phyloP scores from a whole-genome alignment of 2,329 filamentous ascomycete species.

The Aspergillus latus region DNA sequence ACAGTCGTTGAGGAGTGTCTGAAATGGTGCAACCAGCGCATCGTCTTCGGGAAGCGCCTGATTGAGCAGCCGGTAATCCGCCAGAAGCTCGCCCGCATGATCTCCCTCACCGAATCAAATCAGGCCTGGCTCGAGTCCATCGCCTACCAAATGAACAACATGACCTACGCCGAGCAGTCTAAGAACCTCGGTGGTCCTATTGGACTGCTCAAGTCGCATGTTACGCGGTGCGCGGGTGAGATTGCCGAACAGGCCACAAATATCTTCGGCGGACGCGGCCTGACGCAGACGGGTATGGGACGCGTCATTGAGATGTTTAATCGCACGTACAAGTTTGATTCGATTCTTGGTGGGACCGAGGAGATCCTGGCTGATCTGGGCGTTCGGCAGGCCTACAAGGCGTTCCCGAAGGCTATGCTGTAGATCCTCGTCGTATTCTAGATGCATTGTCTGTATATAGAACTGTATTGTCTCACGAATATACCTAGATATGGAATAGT shows the following conservation, averaged over 20 bases:
- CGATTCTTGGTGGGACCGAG: conserved; percentile 76
- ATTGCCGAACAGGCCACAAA: conserved; percentile 81
- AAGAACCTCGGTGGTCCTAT: conserved; percentile 77
- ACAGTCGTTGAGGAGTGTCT: conserved; percentile 77
- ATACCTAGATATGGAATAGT: too few relatives aligned
- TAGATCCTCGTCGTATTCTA: conserved; percentile 34
- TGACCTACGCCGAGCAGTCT: conserved; percentile 75
- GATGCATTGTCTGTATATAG: too few relatives aligned
- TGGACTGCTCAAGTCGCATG: conserved; percentile 75
- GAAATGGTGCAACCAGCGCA: conserved; percentile 84
- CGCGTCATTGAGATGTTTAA: conserved; percentile 80
- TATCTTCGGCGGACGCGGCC: conserved; percentile 78
- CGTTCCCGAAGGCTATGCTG: conserved; percentile 81
- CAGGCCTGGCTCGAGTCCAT: conserved; percentile 83
- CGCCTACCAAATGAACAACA: conserved; percentile 84
- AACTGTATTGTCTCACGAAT: too few relatives aligned
- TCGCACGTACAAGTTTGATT: conserved; percentile 78
- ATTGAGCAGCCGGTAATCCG: conserved; percentile 80
- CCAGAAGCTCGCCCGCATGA: conserved; percentile 88
- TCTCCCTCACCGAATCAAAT: conserved; percentile 75
- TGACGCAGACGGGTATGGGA: conserved; percentile 83
- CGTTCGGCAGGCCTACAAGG: conserved; percentile 78
- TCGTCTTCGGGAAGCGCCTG: conserved; percentile 79
- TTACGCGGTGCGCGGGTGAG: conserved; percentile 75
- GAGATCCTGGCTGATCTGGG: conserved; percentile 80